Evolutionary conservation across 2,329 filamentous ascomycete species (phyloP), one percentile per base, ranked within the genome.

Genomic region (Coleophoma crateriformis): DNA sequence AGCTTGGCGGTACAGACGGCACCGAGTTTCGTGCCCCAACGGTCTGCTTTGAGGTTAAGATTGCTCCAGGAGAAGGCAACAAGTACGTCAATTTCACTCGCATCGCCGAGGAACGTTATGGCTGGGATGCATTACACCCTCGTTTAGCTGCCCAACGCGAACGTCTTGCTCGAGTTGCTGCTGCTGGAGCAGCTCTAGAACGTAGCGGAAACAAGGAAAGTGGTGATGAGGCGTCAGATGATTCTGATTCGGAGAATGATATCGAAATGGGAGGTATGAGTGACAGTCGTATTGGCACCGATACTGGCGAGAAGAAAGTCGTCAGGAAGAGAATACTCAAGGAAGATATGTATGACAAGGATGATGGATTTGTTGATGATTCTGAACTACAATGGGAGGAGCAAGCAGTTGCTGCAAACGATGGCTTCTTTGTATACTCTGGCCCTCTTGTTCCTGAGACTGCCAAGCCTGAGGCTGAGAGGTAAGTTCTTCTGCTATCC

Each of bases 391-490:
- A 95, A 1, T 97, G 92, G 92, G 90, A 97, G 68, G 90, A 95
- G 63, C 88, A 95, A 65, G 92, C 92, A 7, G 90, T 92, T 4
- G 91, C 94, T 43, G 92, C 89, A 58, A 89, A 92, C 59, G 94
- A 97, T 65, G 94, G 94, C 1, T 99, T 97, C 73, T 99, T 97
- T 66, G 94, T 99, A 1, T 99, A 96, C 69, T 95, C 89, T 53
- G 94, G 94, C 3, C 92, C 92, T 8, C 74, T 99, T 43, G 81
- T 97, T 19, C 87, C 87, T 5, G 90, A 95, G 68, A 88, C 85
- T 19, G 87, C 95, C 70, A 92, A 94, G 69, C 74, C 81, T 38
- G 70, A 77, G 49, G 74, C 84, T 45, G 82, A 86, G 69, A 72
- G 57, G 58, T 61, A 54, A 49, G 53, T 51, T 50, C 8, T 37